A percentile compares a stretch with the other conserved stretches of the same genome.
Conservation (phyloP, 495 filamentous ascomycete genomes). For the Evernia prunastri region DNA sequence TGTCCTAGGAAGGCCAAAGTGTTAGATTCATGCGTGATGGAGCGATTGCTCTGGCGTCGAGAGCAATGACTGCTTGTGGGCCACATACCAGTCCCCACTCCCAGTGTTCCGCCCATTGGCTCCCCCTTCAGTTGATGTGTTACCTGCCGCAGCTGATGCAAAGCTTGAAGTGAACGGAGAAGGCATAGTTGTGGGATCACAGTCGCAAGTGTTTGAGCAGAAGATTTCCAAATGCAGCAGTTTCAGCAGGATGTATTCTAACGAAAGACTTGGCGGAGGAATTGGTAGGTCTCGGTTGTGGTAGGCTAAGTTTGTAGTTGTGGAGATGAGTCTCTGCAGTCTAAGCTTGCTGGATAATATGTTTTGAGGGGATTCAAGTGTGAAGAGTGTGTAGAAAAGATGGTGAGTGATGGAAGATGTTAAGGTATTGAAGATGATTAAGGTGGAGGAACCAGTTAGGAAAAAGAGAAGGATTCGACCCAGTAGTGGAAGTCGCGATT, state of each 20-base stretch:
- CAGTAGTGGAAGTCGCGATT: not conserved
- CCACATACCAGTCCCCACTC: conserved; percentile 53
- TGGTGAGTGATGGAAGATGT: not conserved
- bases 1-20: conserved; percentile 39
- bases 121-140: conserved; percentile 51
- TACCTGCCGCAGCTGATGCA: conserved; percentile 74
- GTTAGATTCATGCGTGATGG: conserved; percentile 18
- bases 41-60: not conserved
- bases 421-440: not conserved
- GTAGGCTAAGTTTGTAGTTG: not conserved
- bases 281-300: not conserved
- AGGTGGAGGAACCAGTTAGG: not conserved
- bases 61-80: conserved; percentile 11
- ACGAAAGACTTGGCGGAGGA: not conserved
- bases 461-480: conserved; percentile 1
- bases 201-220: not conserved
- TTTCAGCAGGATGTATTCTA: conserved; percentile 2
- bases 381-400: not conserved
- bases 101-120: conserved; percentile 32
- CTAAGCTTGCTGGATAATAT: not conserved
- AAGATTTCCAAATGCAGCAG: not conserved
- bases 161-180: conserved; percentile 76
- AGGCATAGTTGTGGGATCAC: conserved; percentile 47
- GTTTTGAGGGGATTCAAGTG: not conserved
- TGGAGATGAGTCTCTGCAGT: not conserved